Conservation (phyloP, 371 early-diverging fungal genomes). For the Mortierella sp. region DNA sequence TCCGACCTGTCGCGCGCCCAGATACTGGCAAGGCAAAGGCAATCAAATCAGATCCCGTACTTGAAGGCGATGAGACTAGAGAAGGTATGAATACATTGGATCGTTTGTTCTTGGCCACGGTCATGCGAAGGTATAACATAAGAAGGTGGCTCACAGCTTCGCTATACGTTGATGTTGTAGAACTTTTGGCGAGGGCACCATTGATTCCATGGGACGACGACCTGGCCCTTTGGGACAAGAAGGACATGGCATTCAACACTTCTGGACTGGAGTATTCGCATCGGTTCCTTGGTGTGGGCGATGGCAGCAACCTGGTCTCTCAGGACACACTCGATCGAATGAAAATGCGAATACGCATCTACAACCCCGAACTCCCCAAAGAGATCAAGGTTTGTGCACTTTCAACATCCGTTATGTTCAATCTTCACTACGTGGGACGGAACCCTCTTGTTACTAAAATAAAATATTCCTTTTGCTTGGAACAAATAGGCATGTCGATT, state of each 20-base stretch:
- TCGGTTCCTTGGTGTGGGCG: constrained; percentile 77
- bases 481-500: constrained; percentile 69
- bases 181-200: constrained; percentile 65
- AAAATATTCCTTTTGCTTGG: background rate
- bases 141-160: background rate
- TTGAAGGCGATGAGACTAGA: constrained; percentile 30
- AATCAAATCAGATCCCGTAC: background rate
- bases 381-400: constrained; percentile 59
- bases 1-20: background rate
- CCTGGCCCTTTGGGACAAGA: constrained; percentile 79
- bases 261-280: constrained; percentile 75
- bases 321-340: constrained; percentile 65
- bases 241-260: constrained; percentile 71
- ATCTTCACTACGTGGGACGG: too few species aligned
- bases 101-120: background rate
- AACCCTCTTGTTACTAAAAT: too few species aligned
- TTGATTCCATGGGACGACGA: constrained; percentile 79
- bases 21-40: background rate
- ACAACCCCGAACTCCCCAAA: constrained; percentile 58
- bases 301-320: constrained; percentile 70
- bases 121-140: background rate
- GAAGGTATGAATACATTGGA: constrained; percentile 17
- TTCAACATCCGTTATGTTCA: background rate
- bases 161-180: constrained; percentile 2
- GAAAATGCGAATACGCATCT: constrained; percentile 66